phyloP scores from a whole-genome alignment of 495 filamentous ascomycete species.

The Annulohypoxylon nitens region DNA sequence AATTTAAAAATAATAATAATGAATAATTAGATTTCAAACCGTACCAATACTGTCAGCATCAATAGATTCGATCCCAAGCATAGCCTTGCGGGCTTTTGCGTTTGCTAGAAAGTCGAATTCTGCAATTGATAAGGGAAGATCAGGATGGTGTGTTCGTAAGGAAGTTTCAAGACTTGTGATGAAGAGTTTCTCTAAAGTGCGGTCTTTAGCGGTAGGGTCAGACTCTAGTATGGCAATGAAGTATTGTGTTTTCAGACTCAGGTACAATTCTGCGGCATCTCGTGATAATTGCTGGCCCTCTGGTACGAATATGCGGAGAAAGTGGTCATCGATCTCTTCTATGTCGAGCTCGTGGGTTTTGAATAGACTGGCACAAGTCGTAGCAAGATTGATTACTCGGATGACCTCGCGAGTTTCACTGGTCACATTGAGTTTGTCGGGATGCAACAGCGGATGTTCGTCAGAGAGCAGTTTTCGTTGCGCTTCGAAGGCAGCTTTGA shows the following conservation, averaged over 20 bases:
- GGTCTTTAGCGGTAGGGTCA: conserved; percentile 73
- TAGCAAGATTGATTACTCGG: conserved; percentile 87
- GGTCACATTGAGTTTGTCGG: conserved; percentile 77
- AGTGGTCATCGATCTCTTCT: conserved; percentile 84
- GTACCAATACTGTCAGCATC: conserved; percentile 70
- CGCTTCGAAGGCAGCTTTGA: conserved; percentile 84
- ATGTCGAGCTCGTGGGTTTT: conserved; percentile 86
- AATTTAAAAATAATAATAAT: not conserved
- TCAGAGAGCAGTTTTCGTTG: conserved; percentile 84
- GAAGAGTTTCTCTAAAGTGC: conserved; percentile 80
- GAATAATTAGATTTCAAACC: no score
- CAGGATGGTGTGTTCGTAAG: conserved; percentile 74
- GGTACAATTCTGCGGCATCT: conserved; percentile 76
- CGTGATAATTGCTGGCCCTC: conserved; percentile 79
- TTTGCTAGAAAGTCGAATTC: conserved; percentile 81
- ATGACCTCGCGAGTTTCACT: conserved; percentile 71
- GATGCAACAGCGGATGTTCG: conserved; percentile 75
- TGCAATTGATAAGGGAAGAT: conserved; percentile 72
- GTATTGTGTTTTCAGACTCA: conserved; percentile 90
- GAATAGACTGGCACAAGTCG: conserved; percentile 85
- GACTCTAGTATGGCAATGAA: conserved; percentile 74
- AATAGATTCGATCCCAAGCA: conserved; percentile 72
- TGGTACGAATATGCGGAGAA: conserved; percentile 85
- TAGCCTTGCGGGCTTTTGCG: conserved; percentile 72
- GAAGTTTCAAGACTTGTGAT: conserved; percentile 74